Base-by-base conservation (phyloP, 352 stramenopile species). In the Globisporangium spiculum region DNA sequence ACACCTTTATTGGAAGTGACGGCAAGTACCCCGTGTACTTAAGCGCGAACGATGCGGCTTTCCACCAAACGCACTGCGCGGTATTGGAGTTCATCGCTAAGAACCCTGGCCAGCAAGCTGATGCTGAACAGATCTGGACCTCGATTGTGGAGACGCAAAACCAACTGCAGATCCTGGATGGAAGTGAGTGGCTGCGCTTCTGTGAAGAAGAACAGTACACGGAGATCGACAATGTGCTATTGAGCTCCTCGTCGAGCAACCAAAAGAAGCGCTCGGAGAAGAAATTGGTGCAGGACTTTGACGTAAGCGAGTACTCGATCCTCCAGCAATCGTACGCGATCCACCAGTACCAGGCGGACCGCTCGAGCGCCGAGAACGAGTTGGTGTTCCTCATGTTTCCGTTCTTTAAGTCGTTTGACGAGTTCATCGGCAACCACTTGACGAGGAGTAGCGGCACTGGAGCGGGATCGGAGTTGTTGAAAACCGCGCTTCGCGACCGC, bases 321-420 rank as follows among this genome's bases (percentile, higher is more conserved):
- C 72, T 96, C 27, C 86, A 96, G 60, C 86, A 94, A 63, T 96
- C 88, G 52, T 96, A 94, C 65, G 85, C 86, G 9, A 82, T 94
- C 32, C 85, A 93, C 65, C 72, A 81, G 64, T 84, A 93, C 70
- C 84, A 92, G 55, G 76, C 80, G 2, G 88, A 96, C 44, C 77
- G 85, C 18, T 87, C 84, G 20, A 83, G 79, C 14, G 80, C 92
- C 34, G 81, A 89, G 22, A 93, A 92, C 57, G 84, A 93, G 7
- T 60, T 94, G 12, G 81, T 86, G 8, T 89, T 94, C 59, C 73
- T 94, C 32, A 61, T 96, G 53, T 78, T 84, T 38, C 88, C 88
- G 22, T 80, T 94, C 53, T 69, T 96, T 16, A 74, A 82, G 57
- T 66, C 78, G 1, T 87, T 94, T 61, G 77, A 94, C 34, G 32